Evolutionary conservation across 441 rosid genomes (phyloP).

Genomic region (Croton setiger): DNA sequence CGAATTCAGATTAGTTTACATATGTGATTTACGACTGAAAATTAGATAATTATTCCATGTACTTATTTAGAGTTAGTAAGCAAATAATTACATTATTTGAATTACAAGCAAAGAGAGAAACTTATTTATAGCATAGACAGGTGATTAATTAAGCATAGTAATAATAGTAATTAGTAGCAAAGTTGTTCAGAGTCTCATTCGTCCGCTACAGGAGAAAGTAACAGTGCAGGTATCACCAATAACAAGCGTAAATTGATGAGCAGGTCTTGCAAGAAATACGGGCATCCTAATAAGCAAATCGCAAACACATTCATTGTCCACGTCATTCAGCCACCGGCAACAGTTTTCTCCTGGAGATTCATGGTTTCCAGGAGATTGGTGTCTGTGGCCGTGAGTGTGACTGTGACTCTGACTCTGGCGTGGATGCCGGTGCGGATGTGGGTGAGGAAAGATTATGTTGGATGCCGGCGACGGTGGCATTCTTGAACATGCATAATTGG

Average conservation of each 20-base stretch:
- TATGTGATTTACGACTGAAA: too few species aligned
- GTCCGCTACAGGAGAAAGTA: slow-evolving; percentile 42
- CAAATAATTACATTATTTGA: too few species aligned
- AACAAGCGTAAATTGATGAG: slow-evolving; percentile 41
- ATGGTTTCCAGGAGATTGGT: neutral
- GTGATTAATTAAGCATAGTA: neutral
- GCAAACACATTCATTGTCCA: slow-evolving; percentile 58
- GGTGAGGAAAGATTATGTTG: slow-evolving; percentile 6
- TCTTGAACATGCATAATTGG: slow-evolving; percentile 44
- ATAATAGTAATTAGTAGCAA: neutral
- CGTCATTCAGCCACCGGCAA: slow-evolving; percentile 56
- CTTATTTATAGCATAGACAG: neutral
- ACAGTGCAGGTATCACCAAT: slow-evolving; percentile 46
- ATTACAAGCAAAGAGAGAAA: too few species aligned
- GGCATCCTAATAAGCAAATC: slow-evolving; percentile 57
- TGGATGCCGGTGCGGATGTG: neutral
- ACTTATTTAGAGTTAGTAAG: too few species aligned
- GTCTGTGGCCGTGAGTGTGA: neutral
- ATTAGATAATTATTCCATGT: too few species aligned
- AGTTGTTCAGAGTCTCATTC: slow-evolving; percentile 23
- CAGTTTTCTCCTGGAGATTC: slow-evolving; percentile 29
- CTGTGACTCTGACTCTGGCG: neutral
- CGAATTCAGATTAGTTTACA: too few species aligned
- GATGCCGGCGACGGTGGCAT: slow-evolving; percentile 21
- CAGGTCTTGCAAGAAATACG: slow-evolving; percentile 44